Base-by-base conservation (phyloP, 2,329 filamentous ascomycete genomes). In the Colletotrichum sp. region DNA sequence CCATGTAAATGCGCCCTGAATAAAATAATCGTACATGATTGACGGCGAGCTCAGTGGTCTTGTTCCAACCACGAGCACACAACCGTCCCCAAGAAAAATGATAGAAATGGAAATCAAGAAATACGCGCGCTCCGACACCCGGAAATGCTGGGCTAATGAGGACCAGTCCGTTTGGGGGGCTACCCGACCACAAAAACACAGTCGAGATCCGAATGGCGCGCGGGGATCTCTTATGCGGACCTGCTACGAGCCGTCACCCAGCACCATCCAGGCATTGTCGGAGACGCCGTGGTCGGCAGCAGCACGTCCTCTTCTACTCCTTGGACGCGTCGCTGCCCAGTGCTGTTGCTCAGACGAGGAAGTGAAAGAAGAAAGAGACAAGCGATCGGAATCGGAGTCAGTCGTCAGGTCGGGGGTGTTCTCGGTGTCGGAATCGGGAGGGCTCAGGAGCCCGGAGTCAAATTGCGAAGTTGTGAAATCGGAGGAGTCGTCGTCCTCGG, bases 221-320 rank as follows among this genome's bases (percentile, higher is more conserved):
- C 80, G 80, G 82, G 81, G 80, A 81, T 80, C 78, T 78, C 75
- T 71, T 75, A 67, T 78, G 82, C 83, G 85, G 85, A 86, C 84
- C 81, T 87, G 85, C 82, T 88, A 85, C 85, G 83, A 87, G 86
- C 83, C 87, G 83, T 87, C 86, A 80, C 83, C 84, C 79, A 88
- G 81, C 81, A 88, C 82, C 43, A 87, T 83, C 86, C 86, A 88
- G 76, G 83, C 80, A 57, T 82, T 79, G 65, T 82, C 79, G 68
- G 79, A 74, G 68, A 80, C 79, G 18, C 76, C 80, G 79, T 78
- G 79, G 72, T 66, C 16, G n/a, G 7, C 21, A 77, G 75, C 65
- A 83, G 78, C 79, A 84, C 82, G 55, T 78, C 43, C 21, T 78
- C 80, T 48, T 43, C 43, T 34, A 57, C 24, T 32, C n/a, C 12